These are phyloP conservation scores for Yamadazyma pseudoaaseri DNA, from an alignment of 1,139 yeast species.

Conservation along the genomic window DNA sequence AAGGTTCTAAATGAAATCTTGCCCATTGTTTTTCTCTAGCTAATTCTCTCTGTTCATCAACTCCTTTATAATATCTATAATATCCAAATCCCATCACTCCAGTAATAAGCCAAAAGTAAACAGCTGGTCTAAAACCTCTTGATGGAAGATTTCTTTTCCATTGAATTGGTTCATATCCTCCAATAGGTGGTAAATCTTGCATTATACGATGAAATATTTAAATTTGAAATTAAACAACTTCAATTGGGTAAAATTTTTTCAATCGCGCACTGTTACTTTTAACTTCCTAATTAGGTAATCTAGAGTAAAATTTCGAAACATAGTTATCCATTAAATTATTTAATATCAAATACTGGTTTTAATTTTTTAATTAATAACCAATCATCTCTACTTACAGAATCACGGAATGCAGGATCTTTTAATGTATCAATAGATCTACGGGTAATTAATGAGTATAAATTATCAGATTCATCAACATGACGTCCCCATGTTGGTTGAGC, in stretches of 20 bases:
- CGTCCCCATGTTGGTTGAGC: conserved; percentile 99
- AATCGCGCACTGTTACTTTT: neutral
- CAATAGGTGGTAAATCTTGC: conserved; percentile 88
- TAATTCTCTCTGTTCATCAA: conserved; percentile 74
- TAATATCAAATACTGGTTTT: conserved; percentile 82
- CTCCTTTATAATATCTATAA: conserved; percentile 65
- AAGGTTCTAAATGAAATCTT: conserved; percentile 69
- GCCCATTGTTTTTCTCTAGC: conserved; percentile 79
- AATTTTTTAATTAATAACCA: conserved; percentile 89
- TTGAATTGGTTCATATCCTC: conserved; percentile 84
- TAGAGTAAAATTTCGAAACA: neutral
- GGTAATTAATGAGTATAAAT: conserved; percentile 80
- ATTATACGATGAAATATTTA: conserved; percentile 16
- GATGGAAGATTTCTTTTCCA: conserved; percentile 88
- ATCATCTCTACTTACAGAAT: conserved; percentile 88
- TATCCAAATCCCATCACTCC: conserved; percentile 73
- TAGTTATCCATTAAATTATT: conserved; percentile 28
- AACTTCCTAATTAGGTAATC: conserved; percentile 2
- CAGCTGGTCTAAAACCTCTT: conserved; percentile 77
- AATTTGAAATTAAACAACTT: conserved; percentile 12
- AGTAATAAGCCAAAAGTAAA: conserved; percentile 64
- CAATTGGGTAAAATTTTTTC: conserved; percentile 17
- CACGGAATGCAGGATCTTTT: conserved; percentile 97
- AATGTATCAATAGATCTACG: conserved; percentile 94
- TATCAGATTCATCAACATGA: conserved; percentile 92